Evolutionary conservation across 257 asterid species (phyloP).

Genomic region (Rauvolfia tetraphylla): DNA sequence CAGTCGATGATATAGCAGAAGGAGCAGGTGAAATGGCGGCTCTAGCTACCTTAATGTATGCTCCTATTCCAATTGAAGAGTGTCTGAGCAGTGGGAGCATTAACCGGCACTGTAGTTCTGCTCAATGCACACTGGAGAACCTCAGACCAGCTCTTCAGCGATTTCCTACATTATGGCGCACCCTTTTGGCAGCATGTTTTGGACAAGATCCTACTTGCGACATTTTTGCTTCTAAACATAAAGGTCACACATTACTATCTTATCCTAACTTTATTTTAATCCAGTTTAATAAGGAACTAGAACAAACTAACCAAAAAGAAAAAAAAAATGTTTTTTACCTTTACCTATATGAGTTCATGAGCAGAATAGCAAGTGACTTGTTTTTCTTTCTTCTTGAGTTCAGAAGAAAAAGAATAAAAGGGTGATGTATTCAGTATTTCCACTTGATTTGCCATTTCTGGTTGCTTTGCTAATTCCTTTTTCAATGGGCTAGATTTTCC

Average conservation of each 20-base stretch:
- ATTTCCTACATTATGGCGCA: conserved; percentile 85
- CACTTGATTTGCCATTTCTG: background rate
- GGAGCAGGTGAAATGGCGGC: conserved; percentile 98
- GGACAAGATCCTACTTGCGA: conserved; percentile 69
- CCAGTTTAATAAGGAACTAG: background rate
- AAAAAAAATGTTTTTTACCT: background rate
- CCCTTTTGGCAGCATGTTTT: conserved; percentile 81
- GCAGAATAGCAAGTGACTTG: background rate
- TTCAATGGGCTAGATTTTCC: background rate
- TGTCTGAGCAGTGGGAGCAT: conserved; percentile 95
- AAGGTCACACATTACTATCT: conserved; percentile 38
- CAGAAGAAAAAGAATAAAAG: too few species aligned
- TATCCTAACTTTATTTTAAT: conserved; percentile 2
- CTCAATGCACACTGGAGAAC: conserved; percentile 96
- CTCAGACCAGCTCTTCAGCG: conserved; percentile 87
- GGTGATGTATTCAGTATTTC: background rate
- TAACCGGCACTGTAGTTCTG: conserved; percentile 73
- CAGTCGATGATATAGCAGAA: conserved; percentile 98
- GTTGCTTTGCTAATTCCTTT: background rate
- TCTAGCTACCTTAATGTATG: conserved; percentile 90
- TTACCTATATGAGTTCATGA: background rate
- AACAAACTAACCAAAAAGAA: background rate
- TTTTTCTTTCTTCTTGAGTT: background rate
- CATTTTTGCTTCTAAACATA: conserved; percentile 52
- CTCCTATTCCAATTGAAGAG: conserved; percentile 85